Evolutionary conservation across 148 eudicot genomes (phyloP).

Genomic region (Pouteria glomerata): DNA sequence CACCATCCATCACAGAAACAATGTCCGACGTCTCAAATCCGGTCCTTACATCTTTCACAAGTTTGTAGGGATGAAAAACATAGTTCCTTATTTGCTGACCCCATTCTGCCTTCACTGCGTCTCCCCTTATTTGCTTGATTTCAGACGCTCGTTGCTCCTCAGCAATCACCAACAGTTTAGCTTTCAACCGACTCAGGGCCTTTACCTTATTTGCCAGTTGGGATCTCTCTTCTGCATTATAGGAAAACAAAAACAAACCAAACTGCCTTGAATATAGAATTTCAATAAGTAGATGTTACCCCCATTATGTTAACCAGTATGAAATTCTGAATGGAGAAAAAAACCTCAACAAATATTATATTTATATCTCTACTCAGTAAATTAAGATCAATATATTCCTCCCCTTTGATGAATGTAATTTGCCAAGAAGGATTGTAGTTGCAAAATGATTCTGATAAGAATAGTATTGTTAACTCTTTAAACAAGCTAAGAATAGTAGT

Average conservation of each 20-base stretch:
- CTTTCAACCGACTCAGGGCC: conserved; percentile 86
- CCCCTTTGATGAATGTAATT: too few relatives aligned
- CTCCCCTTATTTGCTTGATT: conserved; percentile 93
- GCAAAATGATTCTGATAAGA: too few relatives aligned
- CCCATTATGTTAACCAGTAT: too few relatives aligned
- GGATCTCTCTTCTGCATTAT: conserved; percentile 71
- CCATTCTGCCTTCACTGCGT: conserved; percentile 95
- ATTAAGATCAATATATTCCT: too few relatives aligned
- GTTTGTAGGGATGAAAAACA: conserved; percentile 96
- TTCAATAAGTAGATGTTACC: too few relatives aligned
- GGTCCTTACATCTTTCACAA: conserved; percentile 90
- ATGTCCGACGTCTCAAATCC: conserved; percentile 78
- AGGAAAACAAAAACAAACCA: neutral
- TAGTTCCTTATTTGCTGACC: conserved; percentile 96
- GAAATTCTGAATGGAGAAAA: neutral
- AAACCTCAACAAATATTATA: neutral
- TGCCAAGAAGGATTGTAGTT: too few relatives aligned
- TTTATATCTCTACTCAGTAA: neutral
- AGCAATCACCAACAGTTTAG: conserved; percentile 85
- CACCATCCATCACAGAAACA: conserved; percentile 94
- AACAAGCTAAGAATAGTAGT: too few relatives aligned
- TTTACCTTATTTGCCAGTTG: conserved; percentile 86
- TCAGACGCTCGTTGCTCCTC: conserved; percentile 93
- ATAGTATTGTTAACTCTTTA: too few relatives aligned
- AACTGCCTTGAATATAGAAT: neutral